A percentile compares a stretch with the other conserved stretches of the same genome.
These are phyloP conservation scores for Saccharomycopsis javanensis DNA, from an alignment of 805 yeast species.

Conservation along the genomic window DNA sequence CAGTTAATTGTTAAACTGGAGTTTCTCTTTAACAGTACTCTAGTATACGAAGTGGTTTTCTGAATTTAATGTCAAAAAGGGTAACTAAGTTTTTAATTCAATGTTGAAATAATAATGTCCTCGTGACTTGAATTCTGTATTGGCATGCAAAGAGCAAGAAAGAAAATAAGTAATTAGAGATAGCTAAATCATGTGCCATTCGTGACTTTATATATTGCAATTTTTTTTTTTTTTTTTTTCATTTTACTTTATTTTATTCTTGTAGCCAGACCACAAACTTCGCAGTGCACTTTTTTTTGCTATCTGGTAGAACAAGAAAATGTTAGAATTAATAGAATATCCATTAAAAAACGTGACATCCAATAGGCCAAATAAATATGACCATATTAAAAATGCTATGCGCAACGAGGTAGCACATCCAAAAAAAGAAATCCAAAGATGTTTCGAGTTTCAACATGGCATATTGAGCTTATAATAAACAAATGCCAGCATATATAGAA, in stretches of 20 bases:
- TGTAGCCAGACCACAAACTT: background rate
- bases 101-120: background rate
- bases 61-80: background rate
- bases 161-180: background rate
- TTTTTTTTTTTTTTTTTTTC: background rate
- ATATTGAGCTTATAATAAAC: too few species aligned
- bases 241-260: background rate
- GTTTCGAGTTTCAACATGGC: background rate
- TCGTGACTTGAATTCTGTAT: background rate
- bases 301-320: background rate
- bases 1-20: too few species aligned
- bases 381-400: background rate
- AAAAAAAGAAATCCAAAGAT: background rate
- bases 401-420: background rate
- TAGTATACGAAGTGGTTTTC: background rate
- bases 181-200: conserved; percentile 1
- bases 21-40: background rate
- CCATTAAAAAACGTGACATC: too few species aligned
- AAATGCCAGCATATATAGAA: too few species aligned
- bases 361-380: background rate
- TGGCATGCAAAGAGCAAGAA: background rate
- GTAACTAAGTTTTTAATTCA: background rate
- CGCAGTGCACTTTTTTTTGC: background rate
- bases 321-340: too few species aligned
- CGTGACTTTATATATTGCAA: background rate